A percentile compares a stretch with the other conserved stretches of the same genome.
Conservation (phyloP, 805 yeast genomes). For the Cyberlindnera bimundalis region DNA sequence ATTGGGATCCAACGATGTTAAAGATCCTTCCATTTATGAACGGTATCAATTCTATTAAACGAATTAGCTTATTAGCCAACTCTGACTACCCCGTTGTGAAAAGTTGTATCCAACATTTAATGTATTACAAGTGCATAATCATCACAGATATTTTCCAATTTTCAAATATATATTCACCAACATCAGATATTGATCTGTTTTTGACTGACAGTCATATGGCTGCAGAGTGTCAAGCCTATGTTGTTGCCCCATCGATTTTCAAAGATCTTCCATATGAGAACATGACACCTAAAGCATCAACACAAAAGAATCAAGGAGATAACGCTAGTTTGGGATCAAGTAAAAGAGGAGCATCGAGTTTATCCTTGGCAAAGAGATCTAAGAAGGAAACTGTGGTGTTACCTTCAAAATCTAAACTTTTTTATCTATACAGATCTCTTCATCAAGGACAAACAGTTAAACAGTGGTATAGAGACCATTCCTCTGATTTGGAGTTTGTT, state of each 20-base stretch:
- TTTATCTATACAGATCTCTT: constrained; percentile 71
- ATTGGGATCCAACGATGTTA: constrained; percentile 97
- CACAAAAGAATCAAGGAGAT: constrained; percentile 4
- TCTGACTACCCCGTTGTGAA: constrained; percentile 76
- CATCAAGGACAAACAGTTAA: constrained; percentile 74
- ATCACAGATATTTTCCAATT: constrained; percentile 88
- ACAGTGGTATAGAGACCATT: constrained; percentile 78
- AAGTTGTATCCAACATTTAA: constrained; percentile 85
- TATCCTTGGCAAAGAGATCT: constrained; percentile 11
- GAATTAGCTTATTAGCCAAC: constrained; percentile 74
- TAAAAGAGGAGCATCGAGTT: constrained; percentile 11
- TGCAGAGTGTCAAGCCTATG: constrained; percentile 82
- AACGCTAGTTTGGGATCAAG: constrained; percentile 6
- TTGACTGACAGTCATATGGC: constrained; percentile 63
- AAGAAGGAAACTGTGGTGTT: constrained; percentile 28
- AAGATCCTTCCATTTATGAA: constrained; percentile 81
- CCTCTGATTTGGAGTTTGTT: constrained; percentile 51
- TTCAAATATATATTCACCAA: constrained; percentile 82
- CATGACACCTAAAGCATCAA: background rate
- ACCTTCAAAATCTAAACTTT: constrained; percentile 64
- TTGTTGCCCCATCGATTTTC: constrained; percentile 44
- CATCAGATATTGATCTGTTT: constrained; percentile 70
- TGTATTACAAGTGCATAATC: constrained; percentile 84
- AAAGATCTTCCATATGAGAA: constrained; percentile 32
- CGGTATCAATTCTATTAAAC: constrained; percentile 79